These are phyloP conservation scores for Gastrolobium bilobum DNA, from an alignment of 306 rosid species.

Conservation along the genomic window DNA sequence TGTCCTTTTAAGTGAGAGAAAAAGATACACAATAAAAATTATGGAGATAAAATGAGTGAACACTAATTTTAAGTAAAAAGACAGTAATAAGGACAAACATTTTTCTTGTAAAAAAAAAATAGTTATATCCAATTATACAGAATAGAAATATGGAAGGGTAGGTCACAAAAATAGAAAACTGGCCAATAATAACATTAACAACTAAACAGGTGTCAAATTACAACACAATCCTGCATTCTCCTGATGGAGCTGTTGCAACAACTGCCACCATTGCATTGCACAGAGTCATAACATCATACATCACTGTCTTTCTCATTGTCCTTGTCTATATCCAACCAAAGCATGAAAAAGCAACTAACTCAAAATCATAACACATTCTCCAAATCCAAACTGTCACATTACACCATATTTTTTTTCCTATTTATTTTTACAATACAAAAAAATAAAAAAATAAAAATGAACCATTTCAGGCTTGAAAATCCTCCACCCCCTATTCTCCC, in stretches of 20 bases:
- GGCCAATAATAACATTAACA: neutral
- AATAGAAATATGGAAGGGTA: neutral
- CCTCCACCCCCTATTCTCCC: constrained; percentile 51
- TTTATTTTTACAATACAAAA: no score
- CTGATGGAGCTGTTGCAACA: constrained; percentile 50
- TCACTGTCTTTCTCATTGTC: neutral
- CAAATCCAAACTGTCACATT: constrained; percentile 59
- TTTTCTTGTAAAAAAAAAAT: neutral
- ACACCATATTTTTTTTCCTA: constrained; percentile 13
- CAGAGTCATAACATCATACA: neutral
- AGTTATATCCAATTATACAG: constrained; percentile 8
- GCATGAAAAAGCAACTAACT: constrained; percentile 39
- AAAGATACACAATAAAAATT: no score
- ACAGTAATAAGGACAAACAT: no score
- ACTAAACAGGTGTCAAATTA: neutral
- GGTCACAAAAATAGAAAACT: neutral
- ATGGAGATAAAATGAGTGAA: no score
- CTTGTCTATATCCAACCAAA: constrained; percentile 27
- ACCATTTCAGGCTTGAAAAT: constrained; percentile 52
- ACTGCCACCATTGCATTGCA: constrained; percentile 15
- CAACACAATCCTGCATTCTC: neutral
- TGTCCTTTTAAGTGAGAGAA: no score
- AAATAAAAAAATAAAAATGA: no score
- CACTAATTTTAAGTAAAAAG: no score
- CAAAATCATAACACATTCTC: constrained; percentile 46